Evolutionary conservation across 768 basidiomycete genomes (phyloP).

Genomic region (Lactarius evosmus): DNA sequence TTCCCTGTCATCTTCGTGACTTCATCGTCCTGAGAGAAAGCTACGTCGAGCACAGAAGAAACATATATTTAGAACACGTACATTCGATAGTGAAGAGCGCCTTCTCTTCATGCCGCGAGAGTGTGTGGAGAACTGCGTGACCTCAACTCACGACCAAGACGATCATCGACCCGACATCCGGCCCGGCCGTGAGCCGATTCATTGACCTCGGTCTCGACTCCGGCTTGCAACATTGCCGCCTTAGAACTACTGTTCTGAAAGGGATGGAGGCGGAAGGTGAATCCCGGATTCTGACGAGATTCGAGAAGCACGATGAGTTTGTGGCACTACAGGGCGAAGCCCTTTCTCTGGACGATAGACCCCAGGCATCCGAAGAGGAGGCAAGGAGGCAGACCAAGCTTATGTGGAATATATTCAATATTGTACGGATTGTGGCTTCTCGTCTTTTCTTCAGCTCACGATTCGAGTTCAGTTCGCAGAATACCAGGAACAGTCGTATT

Average conservation of each 20-base stretch:
- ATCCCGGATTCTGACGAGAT: slow-evolving; percentile 46
- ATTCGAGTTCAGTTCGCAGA: slow-evolving; percentile 59
- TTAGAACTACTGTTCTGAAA: neutral
- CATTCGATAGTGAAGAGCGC: neutral
- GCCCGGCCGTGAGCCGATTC: neutral
- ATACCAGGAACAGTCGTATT: slow-evolving; percentile 91
- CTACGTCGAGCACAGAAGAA: neutral
- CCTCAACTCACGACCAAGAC: neutral
- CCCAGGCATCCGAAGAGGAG: slow-evolving; percentile 36
- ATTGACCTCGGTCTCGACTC: neutral
- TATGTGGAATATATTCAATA: slow-evolving; percentile 13
- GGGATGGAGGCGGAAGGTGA: slow-evolving; percentile 42
- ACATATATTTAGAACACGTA: neutral
- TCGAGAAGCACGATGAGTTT: slow-evolving; percentile 61
- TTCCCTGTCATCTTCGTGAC: slow-evolving; percentile 9
- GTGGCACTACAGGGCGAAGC: slow-evolving; percentile 47
- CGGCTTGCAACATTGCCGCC: neutral
- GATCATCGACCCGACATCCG: neutral
- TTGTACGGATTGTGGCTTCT: slow-evolving; percentile 10
- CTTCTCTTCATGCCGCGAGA: slow-evolving; percentile 22
- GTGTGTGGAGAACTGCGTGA: slow-evolving; percentile 3
- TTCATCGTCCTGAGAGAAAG: slow-evolving; percentile 16
- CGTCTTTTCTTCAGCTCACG: slow-evolving; percentile 2
- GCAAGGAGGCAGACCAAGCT: slow-evolving; percentile 6
- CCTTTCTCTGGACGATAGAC: slow-evolving; percentile 46